Conservation (phyloP, 345 rosid genomes). For the Linum lewisii region DNA sequence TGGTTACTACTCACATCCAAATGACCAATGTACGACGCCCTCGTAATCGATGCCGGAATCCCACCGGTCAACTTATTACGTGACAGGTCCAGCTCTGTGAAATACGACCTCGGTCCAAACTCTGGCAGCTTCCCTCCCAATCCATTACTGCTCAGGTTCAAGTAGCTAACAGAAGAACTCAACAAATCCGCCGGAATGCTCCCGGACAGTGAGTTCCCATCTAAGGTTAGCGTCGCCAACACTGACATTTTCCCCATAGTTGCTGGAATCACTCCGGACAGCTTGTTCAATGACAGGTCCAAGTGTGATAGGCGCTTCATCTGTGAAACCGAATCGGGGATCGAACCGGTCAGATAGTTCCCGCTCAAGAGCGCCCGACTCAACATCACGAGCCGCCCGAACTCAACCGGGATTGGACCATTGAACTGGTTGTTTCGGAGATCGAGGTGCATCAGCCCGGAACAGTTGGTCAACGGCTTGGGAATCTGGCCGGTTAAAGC, state of each 20-base stretch:
- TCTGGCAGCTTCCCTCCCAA: slow-evolving; percentile 55
- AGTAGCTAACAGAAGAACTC: slow-evolving; percentile 43
- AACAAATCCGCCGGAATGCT: slow-evolving; percentile 43
- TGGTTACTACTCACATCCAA: slow-evolving; percentile 84
- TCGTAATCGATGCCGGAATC: slow-evolving; percentile 44
- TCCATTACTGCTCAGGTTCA: slow-evolving; percentile 58
- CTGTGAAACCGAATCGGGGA: slow-evolving; percentile 43
- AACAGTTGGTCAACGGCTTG: slow-evolving; percentile 42
- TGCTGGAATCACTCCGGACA: slow-evolving; percentile 56
- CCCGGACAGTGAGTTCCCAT: slow-evolving; percentile 52
- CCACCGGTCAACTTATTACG: slow-evolving; percentile 50
- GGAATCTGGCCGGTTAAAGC: slow-evolving; percentile 59
- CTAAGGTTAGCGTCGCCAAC: slow-evolving; percentile 66
- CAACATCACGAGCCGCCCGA: slow-evolving; percentile 57
- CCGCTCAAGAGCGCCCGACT: slow-evolving; percentile 66
- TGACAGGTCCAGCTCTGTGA: slow-evolving; percentile 60
- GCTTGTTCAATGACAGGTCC: slow-evolving; percentile 58
- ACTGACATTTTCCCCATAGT: slow-evolving; percentile 75
- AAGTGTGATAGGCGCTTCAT: slow-evolving; percentile 79
- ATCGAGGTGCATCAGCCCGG: slow-evolving; percentile 77
- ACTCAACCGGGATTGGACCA: slow-evolving; percentile 42
- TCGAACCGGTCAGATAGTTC: slow-evolving; percentile 46
- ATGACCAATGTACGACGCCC: slow-evolving; percentile 66
- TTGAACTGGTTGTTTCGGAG: slow-evolving; percentile 52
- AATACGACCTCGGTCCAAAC: slow-evolving; percentile 66